Evolutionary conservation across 2,329 filamentous ascomycete genomes (phyloP).

Genomic region (Pseudogymnoascus sp.): DNA sequence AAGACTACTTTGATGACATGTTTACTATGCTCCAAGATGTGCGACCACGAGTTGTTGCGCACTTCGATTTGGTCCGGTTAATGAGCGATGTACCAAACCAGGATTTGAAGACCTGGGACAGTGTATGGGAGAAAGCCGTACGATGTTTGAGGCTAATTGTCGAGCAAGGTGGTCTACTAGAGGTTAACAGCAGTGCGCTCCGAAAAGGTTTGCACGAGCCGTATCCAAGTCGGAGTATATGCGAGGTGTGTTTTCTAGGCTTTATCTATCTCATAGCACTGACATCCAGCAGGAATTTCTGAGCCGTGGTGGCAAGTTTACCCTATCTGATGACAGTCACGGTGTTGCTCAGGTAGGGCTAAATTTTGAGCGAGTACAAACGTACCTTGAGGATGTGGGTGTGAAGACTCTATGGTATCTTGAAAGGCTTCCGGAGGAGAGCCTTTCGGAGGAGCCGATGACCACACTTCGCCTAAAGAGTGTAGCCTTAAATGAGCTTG

Average conservation of each 20-base stretch:
- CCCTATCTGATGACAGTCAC: conserved; percentile 92
- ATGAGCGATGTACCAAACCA: conserved; percentile 53
- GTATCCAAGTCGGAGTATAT: conserved; percentile 74
- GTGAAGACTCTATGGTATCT: conserved; percentile 50
- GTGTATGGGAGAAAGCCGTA: conserved; percentile 64
- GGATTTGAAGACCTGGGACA: conserved; percentile 46
- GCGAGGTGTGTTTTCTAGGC: conserved; percentile 49
- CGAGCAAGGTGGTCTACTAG: conserved; percentile 70
- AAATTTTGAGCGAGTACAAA: conserved; percentile 64
- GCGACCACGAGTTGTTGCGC: conserved; percentile 71
- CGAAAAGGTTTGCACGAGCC: conserved; percentile 86
- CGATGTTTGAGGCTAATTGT: conserved; percentile 66
- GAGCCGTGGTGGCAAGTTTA: conserved; percentile 67
- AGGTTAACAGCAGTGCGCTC: conserved; percentile 80
- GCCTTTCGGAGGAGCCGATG: too few species aligned
- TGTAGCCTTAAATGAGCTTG: neutral
- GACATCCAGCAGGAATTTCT: conserved; percentile 53
- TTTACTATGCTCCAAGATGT: conserved; percentile 66
- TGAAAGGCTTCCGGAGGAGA: neutral
- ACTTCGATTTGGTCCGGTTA: conserved; percentile 86
- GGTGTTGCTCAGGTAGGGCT: conserved; percentile 78
- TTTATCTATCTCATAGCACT: conserved; percentile 9
- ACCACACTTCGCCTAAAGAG: neutral
- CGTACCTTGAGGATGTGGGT: conserved; percentile 59
- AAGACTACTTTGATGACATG: conserved; percentile 83